Evolutionary conservation across 352 stramenopile species (phyloP), one percentile per base, ranked within the genome.

Genomic region (Phytophthora boehmeriae): DNA sequence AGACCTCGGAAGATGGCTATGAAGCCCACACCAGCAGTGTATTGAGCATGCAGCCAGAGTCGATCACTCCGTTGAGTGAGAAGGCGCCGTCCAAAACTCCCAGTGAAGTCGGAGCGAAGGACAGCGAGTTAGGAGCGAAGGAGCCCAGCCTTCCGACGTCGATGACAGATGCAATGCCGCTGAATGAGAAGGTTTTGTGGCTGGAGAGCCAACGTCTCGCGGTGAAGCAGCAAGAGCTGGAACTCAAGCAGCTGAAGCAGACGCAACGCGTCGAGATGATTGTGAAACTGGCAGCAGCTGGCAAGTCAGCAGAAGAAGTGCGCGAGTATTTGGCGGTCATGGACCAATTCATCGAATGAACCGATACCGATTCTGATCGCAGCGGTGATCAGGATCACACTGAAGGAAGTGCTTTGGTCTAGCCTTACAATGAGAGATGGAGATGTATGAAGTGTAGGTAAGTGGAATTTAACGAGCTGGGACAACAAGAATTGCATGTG

Each of bases 211-310:
- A 75, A 22, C 62, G 60, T 8, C 46, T 80, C 25, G 54, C 58
- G 28, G 50, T 77, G 8, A 55, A 68, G 22, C 64, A 73, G 64
- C 72, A 60, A 17, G 64, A 77, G 39, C 48, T 80, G 23, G 68
- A 67, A 22, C 30, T 75, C 13, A 69, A 66, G 19, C 61, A 68
- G 19, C 14, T 60, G 9, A 53, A 28, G 25, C 54, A 57, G 38
- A 51, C 6, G 46, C 62, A 19, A 58, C 44, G 44, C 27, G 44
- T 34, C 8, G 44, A 38, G 16, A 35, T 51, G 44, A 30, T 51
- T 34, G 25, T 35, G 1, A 35, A 36, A 13, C 25, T 51, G 23
- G 44, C 28, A 8, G 19, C 10, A 2, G 16, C 46, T 5, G 52
- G 52, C 16, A 59, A 59, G 42, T 20, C 52, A 1, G 25, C 52